Evolutionary conservation across 352 stramenopile species (phyloP).

Genomic region (Globisporangium cederbergense): DNA sequence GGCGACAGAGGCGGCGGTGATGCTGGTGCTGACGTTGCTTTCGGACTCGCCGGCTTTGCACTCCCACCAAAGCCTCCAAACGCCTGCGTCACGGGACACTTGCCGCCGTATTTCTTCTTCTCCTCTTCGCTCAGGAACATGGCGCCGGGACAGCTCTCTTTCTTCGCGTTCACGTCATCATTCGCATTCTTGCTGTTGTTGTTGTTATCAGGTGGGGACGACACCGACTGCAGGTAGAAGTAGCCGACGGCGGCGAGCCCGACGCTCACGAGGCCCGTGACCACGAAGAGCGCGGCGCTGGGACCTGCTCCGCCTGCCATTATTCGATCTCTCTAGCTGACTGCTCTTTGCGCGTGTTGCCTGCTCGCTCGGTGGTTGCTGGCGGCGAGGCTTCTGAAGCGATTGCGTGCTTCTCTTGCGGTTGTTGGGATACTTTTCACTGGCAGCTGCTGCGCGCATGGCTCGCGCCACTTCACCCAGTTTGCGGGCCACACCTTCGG

Average conservation of each 20-base stretch:
- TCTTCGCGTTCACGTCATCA: slow-evolving; percentile 13
- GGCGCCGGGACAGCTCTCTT: slow-evolving; percentile 25
- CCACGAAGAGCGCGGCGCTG: slow-evolving; percentile 46
- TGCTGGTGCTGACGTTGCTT: slow-evolving; percentile 10
- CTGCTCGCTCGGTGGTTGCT: neutral
- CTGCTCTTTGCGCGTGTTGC: no score
- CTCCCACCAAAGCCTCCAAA: slow-evolving; percentile 16
- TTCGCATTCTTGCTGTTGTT: neutral
- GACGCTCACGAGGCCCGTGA: slow-evolving; percentile 60
- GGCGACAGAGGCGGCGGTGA: neutral
- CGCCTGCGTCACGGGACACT: slow-evolving; percentile 37
- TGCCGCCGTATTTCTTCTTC: slow-evolving; percentile 36
- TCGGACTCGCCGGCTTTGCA: slow-evolving; percentile 8
- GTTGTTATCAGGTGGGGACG: neutral
- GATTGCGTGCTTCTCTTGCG: neutral
- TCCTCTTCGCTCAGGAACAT: slow-evolving; percentile 26
- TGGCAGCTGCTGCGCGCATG: neutral
- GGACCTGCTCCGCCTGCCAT: slow-evolving; percentile 29
- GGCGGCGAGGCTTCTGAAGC: neutral
- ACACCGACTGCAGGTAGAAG: slow-evolving; percentile 44
- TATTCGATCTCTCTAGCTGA: neutral
- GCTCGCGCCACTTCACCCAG: neutral
- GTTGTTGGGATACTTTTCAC: neutral
- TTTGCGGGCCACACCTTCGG: no score
- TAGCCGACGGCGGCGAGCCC: slow-evolving; percentile 53